Conservation (phyloP, 2,329 filamentous ascomycete genomes). For the Elsinoe batatas region DNA sequence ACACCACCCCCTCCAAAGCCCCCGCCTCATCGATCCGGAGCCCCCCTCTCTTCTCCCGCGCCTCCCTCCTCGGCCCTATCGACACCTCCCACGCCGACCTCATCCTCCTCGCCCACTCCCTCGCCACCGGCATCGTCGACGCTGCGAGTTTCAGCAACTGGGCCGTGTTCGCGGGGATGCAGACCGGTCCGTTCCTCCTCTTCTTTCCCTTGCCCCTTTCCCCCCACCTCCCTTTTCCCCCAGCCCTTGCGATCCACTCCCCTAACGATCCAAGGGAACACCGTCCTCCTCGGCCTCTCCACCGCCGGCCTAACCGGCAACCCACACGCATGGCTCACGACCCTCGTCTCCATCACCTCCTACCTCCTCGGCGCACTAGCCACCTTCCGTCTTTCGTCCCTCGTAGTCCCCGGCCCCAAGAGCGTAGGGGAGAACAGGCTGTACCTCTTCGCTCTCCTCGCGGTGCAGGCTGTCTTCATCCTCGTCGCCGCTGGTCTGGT, state of each 20-base stretch:
- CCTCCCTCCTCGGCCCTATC: constrained; percentile 21
- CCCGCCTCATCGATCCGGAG: background rate
- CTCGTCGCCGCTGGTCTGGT: constrained; percentile 45
- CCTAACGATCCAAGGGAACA: constrained; percentile 40
- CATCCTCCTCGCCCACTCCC: constrained; percentile 33
- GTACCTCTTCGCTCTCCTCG: constrained; percentile 40
- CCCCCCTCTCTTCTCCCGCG: background rate
- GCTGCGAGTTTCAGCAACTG: constrained; percentile 40
- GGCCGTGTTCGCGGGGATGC: constrained; percentile 43
- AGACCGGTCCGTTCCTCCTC: constrained; percentile 35
- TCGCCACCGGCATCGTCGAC: constrained; percentile 40
- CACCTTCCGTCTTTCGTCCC: constrained; percentile 31
- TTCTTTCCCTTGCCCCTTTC: no score
- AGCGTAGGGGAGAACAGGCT: constrained; percentile 25
- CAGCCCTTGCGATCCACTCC: background rate
- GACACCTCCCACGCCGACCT: constrained; percentile 24
- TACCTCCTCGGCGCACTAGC: constrained; percentile 46
- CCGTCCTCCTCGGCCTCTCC: constrained; percentile 53
- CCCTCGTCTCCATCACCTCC: constrained; percentile 43
- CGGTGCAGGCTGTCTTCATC: constrained; percentile 44
- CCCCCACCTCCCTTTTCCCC: background rate
- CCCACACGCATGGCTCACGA: constrained; percentile 45
- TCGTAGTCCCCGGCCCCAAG: constrained; percentile 30
- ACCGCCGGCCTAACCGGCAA: constrained; percentile 43
- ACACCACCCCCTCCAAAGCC: no score